Conservation (phyloP, 495 filamentous ascomycete genomes). For the Podospora anserina region DNA sequence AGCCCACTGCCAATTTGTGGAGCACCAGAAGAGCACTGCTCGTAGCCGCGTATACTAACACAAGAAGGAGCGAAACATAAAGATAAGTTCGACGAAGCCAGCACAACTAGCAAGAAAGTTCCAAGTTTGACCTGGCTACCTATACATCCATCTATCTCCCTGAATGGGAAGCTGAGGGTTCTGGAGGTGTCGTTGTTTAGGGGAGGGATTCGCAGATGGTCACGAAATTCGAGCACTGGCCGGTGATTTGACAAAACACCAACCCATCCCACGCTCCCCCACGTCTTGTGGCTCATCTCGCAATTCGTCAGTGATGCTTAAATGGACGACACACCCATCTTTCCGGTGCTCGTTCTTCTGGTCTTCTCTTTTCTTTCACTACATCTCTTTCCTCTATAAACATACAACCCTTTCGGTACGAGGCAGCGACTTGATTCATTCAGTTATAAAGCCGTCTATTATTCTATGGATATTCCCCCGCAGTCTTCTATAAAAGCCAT, state of each 20-base stretch:
- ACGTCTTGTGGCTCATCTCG: slow-evolving; percentile 24
- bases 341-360: not conserved
- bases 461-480: slow-evolving; percentile 18
- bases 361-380: not conserved
- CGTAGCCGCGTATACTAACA: not conserved
- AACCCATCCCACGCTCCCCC: slow-evolving; percentile 38
- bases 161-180: not conserved
- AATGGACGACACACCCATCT: slow-evolving; percentile 25
- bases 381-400: not conserved
- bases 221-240: slow-evolving; percentile 20
- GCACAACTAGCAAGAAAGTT: too few species aligned
- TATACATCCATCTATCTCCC: not conserved
- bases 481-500: not conserved
- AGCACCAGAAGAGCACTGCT: not conserved
- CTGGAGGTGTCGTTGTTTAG: not conserved
- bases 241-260: slow-evolving; percentile 23
- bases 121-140: too few species aligned
- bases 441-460: not conserved
- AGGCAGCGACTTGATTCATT: not conserved
- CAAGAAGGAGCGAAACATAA: not conserved
- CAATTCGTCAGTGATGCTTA: slow-evolving; percentile 23
- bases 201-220: not conserved
- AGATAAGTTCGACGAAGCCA: not conserved
- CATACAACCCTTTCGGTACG: not conserved
- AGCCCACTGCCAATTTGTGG: not conserved